Conservation (phyloP, 305 asterid genomes). For the Fraxinus velutina region DNA sequence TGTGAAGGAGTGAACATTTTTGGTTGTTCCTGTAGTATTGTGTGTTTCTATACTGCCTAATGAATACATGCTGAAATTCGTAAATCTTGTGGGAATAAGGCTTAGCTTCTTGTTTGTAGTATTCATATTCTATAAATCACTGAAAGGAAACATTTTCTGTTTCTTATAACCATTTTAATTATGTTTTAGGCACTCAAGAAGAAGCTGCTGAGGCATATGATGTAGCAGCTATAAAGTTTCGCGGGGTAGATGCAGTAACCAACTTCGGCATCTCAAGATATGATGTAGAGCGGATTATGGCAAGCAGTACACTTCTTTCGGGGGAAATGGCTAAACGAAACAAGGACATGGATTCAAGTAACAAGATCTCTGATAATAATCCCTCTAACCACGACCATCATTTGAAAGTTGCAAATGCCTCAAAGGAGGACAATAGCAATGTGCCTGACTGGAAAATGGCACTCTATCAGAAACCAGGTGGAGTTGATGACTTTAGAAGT, state of each 20-base stretch:
- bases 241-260: conserved; percentile 68
- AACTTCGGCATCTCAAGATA: conserved; percentile 76
- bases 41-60: no score
- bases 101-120: background rate
- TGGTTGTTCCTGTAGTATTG: background rate
- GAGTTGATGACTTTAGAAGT: conserved; percentile 31
- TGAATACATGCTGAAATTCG: background rate
- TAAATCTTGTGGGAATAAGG: background rate
- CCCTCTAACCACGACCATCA: conserved; percentile 5
- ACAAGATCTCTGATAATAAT: conserved; percentile 14
- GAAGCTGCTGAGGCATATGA: conserved; percentile 99
- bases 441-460: conserved; percentile 49
- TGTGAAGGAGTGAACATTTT: background rate
- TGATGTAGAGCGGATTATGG: conserved; percentile 73
- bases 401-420: conserved; percentile 23
- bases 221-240: conserved; percentile 73
- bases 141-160: background rate
- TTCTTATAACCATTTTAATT: conserved; percentile 11
- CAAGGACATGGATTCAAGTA: conserved; percentile 22
- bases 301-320: conserved; percentile 68
- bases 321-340: conserved; percentile 78
- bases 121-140: background rate
- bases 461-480: conserved; percentile 35
- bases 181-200: conserved; percentile 71
- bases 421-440: conserved; percentile 25